Conservation (phyloP, 2,329 filamentous ascomycete genomes). For the Aphanoascus verrucosus region DNA sequence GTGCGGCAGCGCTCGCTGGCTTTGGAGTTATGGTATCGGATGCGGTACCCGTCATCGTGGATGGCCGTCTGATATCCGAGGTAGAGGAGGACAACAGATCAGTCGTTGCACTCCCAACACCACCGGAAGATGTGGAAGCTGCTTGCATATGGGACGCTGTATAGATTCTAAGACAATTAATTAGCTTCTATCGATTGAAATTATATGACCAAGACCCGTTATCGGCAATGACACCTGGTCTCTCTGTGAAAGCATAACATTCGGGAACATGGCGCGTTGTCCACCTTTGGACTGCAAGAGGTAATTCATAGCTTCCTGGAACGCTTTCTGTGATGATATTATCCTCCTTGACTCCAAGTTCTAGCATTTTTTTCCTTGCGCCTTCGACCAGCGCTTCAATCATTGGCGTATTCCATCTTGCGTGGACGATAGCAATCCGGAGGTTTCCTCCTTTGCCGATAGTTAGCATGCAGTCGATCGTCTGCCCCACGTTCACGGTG, state of each 20-base stretch:
- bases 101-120: conserved; percentile 40
- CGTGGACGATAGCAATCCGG: conserved; percentile 89
- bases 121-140: background rate
- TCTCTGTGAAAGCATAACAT: background rate
- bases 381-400: conserved; percentile 77
- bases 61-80: conserved; percentile 50
- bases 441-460: conserved; percentile 44
- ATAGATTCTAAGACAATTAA: conserved; percentile 52
- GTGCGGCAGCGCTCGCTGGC: conserved; percentile 17
- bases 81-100: conserved; percentile 53
- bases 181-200: background rate
- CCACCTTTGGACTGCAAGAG: conserved; percentile 77
- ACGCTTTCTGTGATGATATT: conserved; percentile 87
- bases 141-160: conserved; percentile 78
- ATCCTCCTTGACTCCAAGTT: conserved; percentile 69
- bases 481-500: background rate
- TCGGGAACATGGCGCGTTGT: conserved; percentile 15
- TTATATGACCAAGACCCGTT: too few species aligned
- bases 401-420: conserved; percentile 84
- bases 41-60: conserved; percentile 27
- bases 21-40: conserved; percentile 19
- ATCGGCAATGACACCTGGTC: background rate
- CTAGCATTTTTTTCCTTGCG: conserved; percentile 63
- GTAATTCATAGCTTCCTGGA: conserved; percentile 88
- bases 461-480: background rate